phyloP scores from a whole-genome alignment of 148 eudicot species.

The Rheum nobile region DNA sequence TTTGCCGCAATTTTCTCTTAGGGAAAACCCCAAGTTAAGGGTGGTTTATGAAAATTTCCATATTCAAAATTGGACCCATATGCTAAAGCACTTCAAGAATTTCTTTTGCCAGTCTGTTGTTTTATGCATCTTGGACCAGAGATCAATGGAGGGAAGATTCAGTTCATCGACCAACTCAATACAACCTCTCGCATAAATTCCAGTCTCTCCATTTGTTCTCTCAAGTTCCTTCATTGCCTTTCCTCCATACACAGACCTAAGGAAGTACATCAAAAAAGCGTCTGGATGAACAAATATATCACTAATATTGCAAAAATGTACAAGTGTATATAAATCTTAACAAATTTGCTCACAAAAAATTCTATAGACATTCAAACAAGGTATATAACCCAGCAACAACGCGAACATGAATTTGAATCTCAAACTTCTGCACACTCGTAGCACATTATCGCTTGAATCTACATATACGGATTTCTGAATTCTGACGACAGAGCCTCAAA shows the following conservation, averaged over 20 bases:
- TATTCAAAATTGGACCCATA: neutral
- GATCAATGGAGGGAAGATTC: conserved; percentile 49
- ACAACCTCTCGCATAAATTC: conserved; percentile 52
- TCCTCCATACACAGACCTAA: conserved; percentile 68
- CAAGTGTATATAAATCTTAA: neutral
- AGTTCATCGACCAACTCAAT: conserved; percentile 61
- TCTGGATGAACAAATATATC: neutral
- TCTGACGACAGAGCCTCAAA: neutral
- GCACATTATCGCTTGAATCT: neutral
- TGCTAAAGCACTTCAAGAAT: conserved; percentile 40
- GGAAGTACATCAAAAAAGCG: neutral
- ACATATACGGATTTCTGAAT: neutral
- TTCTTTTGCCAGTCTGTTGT: conserved; percentile 73
- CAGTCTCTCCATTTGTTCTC: conserved; percentile 74
- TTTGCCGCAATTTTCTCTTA: too few relatives aligned
- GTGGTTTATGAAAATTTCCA: neutral
- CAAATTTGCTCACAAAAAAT: neutral
- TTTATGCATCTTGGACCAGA: conserved; percentile 96
- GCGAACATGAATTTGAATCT: neutral
- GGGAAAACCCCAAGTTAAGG: neutral
- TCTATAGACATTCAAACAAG: too few relatives aligned
- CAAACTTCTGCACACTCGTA: neutral
- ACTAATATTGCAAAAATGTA: neutral
- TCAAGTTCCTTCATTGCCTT: conserved; percentile 66
- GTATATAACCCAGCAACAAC: neutral